These are phyloP conservation scores for Apiospora marii DNA, from an alignment of 2,329 filamentous ascomycete species.

Conservation along the genomic window DNA sequence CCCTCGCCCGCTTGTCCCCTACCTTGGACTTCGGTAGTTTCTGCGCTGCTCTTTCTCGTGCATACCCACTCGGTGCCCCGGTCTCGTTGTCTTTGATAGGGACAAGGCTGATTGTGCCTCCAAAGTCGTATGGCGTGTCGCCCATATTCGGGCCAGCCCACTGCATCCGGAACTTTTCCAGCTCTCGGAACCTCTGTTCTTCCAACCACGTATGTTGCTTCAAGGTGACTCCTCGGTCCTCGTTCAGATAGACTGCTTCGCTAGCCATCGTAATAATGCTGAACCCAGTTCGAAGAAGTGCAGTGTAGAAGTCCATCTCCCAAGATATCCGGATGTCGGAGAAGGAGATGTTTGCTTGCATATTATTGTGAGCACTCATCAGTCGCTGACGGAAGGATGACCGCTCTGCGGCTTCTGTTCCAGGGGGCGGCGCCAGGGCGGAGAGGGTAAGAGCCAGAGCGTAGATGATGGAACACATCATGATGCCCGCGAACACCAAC, in stretches of 20 bases:
- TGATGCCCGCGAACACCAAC: slow-evolving; percentile 82
- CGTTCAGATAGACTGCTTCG: slow-evolving; percentile 94
- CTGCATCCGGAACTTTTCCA: slow-evolving; percentile 67
- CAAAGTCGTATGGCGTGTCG: slow-evolving; percentile 58
- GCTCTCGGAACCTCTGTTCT: slow-evolving; percentile 80
- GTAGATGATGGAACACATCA: slow-evolving; percentile 80
- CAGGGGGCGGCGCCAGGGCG: slow-evolving; percentile 69
- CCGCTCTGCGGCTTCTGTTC: slow-evolving; percentile 42
- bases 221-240: slow-evolving; percentile 79
- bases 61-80: slow-evolving; percentile 65
- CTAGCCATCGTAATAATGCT: slow-evolving; percentile 90
- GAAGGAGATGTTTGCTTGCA: slow-evolving; percentile 90
- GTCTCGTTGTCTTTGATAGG: slow-evolving; percentile 58
- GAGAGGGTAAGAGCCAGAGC: slow-evolving; percentile 77
- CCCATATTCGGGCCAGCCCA: slow-evolving; percentile 56
- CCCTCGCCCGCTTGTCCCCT: slow-evolving; percentile 55
- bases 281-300: slow-evolving; percentile 85
- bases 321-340: slow-evolving; percentile 81
- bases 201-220: slow-evolving; percentile 89
- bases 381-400: slow-evolving; percentile 67
- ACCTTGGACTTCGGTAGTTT: slow-evolving; percentile 57
- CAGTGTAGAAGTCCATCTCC: slow-evolving; percentile 96
- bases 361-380: slow-evolving; percentile 78
- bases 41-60: slow-evolving; percentile 73
- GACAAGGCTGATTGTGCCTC: slow-evolving; percentile 63